These are phyloP conservation scores for Boletus vermiculosoides DNA, from an alignment of 768 basidiomycete species.

Conservation along the genomic window DNA sequence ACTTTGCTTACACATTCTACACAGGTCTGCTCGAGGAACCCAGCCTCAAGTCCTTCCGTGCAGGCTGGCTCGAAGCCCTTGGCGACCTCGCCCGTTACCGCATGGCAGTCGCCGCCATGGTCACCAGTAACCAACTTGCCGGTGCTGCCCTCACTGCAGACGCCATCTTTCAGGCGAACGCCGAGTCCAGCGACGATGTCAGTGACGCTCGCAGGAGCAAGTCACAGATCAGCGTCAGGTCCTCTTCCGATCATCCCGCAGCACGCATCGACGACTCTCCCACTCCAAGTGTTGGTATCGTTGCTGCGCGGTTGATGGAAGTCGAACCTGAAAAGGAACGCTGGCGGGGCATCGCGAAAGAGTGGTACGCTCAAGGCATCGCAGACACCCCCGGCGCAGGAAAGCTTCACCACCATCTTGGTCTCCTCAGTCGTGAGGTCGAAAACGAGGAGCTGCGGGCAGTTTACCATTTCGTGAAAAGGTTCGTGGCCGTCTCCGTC, in stretches of 20 bases:
- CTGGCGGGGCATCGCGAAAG: slow-evolving; percentile 85
- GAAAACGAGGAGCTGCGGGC: slow-evolving; percentile 80
- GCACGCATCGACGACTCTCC: slow-evolving; percentile 64
- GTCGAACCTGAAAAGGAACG: slow-evolving; percentile 90
- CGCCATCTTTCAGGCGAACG: slow-evolving; percentile 50
- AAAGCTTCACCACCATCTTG: slow-evolving; percentile 91
- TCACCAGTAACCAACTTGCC: slow-evolving; percentile 47
- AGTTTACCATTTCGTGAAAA: slow-evolving; percentile 93
- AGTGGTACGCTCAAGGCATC: slow-evolving; percentile 90
- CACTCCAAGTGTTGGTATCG: slow-evolving; percentile 79
- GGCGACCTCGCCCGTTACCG: slow-evolving; percentile 94
- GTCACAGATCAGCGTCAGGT: slow-evolving; percentile 23
- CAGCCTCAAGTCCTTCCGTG: slow-evolving; percentile 63
- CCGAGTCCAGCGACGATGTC: slow-evolving; percentile 27
- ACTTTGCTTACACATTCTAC: slow-evolving; percentile 94
- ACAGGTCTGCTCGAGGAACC: slow-evolving; percentile 85
- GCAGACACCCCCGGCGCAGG: slow-evolving; percentile 92
- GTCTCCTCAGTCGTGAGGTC: slow-evolving; percentile 79
- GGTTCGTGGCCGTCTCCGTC: slow-evolving; percentile 46
- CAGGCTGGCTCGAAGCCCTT: slow-evolving; percentile 93
- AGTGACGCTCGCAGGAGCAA: slow-evolving; percentile 37
- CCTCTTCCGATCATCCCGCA: slow-evolving; percentile 47
- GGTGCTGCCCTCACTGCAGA: slow-evolving; percentile 51
- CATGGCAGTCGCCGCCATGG: slow-evolving; percentile 92
- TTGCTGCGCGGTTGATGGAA: slow-evolving; percentile 77